A percentile compares a stretch with the other conserved stretches of the same genome.
Evolutionary conservation across 768 basidiomycete genomes (phyloP).

Genomic region (Hortiboletus campestris): DNA sequence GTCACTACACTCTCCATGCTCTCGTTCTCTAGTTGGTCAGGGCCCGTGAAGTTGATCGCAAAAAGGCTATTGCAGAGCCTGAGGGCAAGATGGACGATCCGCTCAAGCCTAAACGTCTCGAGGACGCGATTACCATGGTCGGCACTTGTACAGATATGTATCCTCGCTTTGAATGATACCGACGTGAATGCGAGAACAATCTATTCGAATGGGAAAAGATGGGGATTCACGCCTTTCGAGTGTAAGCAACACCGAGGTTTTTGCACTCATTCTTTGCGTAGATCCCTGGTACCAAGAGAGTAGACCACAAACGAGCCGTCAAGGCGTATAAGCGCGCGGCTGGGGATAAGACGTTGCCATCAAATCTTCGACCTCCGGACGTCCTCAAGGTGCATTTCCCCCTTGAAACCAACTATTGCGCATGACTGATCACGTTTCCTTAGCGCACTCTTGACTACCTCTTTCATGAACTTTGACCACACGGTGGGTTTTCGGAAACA

Average conservation of each 20-base stretch:
- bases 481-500: constrained; percentile 65
- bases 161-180: constrained; percentile 88
- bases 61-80: constrained; percentile 71
- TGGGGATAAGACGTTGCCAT: constrained; percentile 88
- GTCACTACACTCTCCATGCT: constrained; percentile 22
- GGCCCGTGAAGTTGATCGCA: constrained; percentile 68
- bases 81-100: constrained; percentile 91
- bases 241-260: constrained; percentile 7
- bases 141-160: constrained; percentile 96
- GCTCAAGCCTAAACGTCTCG: constrained; percentile 69
- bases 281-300: constrained; percentile 83
- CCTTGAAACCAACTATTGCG: background rate
- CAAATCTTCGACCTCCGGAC: constrained; percentile 84
- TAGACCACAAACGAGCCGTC: constrained; percentile 85
- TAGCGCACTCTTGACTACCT: constrained; percentile 91
- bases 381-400: constrained; percentile 63
- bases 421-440: background rate
- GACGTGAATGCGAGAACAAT: constrained; percentile 86
- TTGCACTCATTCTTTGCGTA: constrained; percentile 41
- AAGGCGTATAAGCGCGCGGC: constrained; percentile 95
- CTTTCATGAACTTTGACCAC: constrained; percentile 74
- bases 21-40: constrained; percentile 55
- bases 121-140: constrained; percentile 89
- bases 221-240: constrained; percentile 25
- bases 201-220: constrained; percentile 86